Percentiles rank a stretch among this genome's conserved stretches.
Conservation (phyloP, 1,284 basidiomycete genomes). For the Ceratobasidium sp. region DNA sequence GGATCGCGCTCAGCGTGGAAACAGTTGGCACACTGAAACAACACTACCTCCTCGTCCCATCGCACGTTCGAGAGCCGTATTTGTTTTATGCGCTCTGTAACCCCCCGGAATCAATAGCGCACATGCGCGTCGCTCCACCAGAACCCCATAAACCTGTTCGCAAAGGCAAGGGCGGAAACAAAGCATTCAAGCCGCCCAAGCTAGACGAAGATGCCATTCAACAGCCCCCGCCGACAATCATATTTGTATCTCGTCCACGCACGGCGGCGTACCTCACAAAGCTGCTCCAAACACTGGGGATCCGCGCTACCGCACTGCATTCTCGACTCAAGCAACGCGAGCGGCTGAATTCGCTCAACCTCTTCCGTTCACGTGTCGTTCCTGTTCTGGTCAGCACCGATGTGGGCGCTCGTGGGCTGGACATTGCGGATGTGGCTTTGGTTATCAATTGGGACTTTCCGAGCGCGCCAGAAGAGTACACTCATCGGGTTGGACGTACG, state of each 20-base stretch:
- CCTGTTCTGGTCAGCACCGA: slow-evolving; percentile 94
- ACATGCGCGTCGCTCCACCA: slow-evolving; percentile 68
- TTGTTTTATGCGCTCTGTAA: slow-evolving; percentile 89
- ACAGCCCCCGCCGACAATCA: slow-evolving; percentile 90
- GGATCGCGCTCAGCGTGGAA: slow-evolving; percentile 64
- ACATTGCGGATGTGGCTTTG: slow-evolving; percentile 94
- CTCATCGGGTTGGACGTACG: slow-evolving; percentile 75
- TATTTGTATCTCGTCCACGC: slow-evolving; percentile 87
- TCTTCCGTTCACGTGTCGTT: slow-evolving; percentile 88
- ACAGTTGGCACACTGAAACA: slow-evolving; percentile 88
- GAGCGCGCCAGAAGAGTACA: slow-evolving; percentile 68
- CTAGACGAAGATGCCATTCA: slow-evolving; percentile 50
- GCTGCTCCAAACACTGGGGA: slow-evolving; percentile 76
- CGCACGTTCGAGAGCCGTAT: slow-evolving; percentile 92
- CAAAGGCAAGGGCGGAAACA: slow-evolving; percentile 49
- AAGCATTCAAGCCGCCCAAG: slow-evolving; percentile 45
- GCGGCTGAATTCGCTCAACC: slow-evolving; percentile 78
- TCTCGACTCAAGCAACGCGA: slow-evolving; percentile 92
- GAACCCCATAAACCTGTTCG: slow-evolving; percentile 51
- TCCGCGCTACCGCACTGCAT: slow-evolving; percentile 89
- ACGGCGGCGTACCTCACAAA: slow-evolving; percentile 90
- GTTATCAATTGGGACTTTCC: slow-evolving; percentile 98
- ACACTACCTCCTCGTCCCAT: slow-evolving; percentile 90
- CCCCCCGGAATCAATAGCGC: slow-evolving; percentile 77
- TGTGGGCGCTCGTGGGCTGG: slow-evolving; percentile 91